These are phyloP conservation scores for Gossypium thurberi DNA, from an alignment of 345 rosid genomes.

Conservation along the genomic window DNA sequence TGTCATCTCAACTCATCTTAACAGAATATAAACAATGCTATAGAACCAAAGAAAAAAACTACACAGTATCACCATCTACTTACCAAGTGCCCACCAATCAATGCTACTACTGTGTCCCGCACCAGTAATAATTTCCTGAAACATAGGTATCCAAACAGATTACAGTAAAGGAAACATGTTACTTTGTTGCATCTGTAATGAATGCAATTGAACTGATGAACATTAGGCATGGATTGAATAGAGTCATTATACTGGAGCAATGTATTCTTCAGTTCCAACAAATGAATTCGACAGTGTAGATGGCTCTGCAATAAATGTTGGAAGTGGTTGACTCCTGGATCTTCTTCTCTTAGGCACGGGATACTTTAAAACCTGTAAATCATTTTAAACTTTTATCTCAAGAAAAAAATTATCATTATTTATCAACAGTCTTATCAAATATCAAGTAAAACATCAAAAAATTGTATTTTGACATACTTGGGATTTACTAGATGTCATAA, in stretches of 20 bases:
- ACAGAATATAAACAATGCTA: background rate
- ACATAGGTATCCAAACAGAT: background rate
- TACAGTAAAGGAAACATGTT: background rate
- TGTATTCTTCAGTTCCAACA: constrained; percentile 96
- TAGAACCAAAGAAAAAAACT: background rate
- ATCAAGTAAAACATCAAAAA: background rate
- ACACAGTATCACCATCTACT: constrained; percentile 11
- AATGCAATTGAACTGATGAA: background rate
- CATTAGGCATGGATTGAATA: background rate
- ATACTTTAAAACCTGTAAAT: constrained; percentile 55
- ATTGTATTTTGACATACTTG: constrained; percentile 35
- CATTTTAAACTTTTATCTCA: constrained; percentile 1
- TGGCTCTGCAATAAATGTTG: constrained; percentile 88
- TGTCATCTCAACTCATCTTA: background rate
- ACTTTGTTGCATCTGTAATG: background rate
- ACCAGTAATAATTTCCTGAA: constrained; percentile 92
- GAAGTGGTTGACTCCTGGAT: constrained; percentile 64
- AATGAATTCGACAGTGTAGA: constrained; percentile 73
- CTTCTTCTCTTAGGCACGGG: constrained; percentile 48
- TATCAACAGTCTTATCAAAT: background rate
- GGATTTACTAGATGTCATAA: constrained; percentile 66
- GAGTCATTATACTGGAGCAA: constrained; percentile 72
- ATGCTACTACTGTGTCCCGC: constrained; percentile 83
- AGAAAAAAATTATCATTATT: background rate
- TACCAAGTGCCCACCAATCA: constrained; percentile 99